phyloP scores from a whole-genome alignment of 176 grass and related monocot species.

The Eleusine coracana region DNA sequence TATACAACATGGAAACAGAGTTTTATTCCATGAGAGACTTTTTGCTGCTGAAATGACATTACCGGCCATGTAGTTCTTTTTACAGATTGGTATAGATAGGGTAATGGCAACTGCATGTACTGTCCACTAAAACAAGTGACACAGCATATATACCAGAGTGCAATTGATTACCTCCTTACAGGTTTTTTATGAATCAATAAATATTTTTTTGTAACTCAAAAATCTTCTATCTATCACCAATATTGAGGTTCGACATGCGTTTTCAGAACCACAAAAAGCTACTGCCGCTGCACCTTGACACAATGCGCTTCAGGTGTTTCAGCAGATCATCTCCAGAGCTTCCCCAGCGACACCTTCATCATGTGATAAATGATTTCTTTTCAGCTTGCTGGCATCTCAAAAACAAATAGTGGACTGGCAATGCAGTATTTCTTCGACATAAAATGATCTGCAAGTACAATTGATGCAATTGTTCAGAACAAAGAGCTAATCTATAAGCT shows the following conservation, averaged over 20 bases:
- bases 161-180: not conserved
- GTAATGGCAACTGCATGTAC: no score
- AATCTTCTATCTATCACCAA: not conserved
- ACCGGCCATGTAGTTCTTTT: not conserved
- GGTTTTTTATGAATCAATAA: not conserved
- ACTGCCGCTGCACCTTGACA: not conserved
- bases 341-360: constrained; percentile 80
- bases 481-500: no score
- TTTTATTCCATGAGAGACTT: not conserved
- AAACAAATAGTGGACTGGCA: constrained; percentile 47
- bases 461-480: no score
- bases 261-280: not conserved
- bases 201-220: not conserved
- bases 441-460: no score
- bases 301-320: not conserved
- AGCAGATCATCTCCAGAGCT: constrained; percentile 72
- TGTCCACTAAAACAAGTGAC: no score
- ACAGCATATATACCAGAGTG: not conserved
- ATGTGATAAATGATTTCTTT: constrained; percentile 38
- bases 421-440: no score
- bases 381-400: constrained; percentile 56
- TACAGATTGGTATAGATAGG: no score
- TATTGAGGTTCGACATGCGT: not conserved
- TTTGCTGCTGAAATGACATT: not conserved
- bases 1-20: not conserved